Base-by-base conservation (phyloP, 1,284 basidiomycete genomes). In the Microbotryum saponariae region DNA sequence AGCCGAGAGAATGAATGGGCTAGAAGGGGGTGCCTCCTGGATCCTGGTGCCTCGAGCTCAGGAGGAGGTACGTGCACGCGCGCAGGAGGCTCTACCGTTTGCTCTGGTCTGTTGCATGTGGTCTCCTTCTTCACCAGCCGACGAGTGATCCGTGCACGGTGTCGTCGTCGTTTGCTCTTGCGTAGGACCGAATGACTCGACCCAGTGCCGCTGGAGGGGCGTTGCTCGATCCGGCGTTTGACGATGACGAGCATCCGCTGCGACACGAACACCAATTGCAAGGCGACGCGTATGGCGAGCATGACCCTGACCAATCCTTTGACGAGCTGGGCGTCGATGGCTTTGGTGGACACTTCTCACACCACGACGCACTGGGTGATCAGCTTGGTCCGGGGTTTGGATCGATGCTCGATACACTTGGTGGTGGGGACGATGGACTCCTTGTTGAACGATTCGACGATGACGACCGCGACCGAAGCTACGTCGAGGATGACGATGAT, bases 211-310 rank as follows among this genome's bases (percentile, higher is more conserved):
- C 37, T 42, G 37, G 9, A 42, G 37, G 37, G 37, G 37, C 37
- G 12, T 42, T 42, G 48, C 54, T 63, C 4, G 65, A 66, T 29
- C 65, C 65, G 2, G 65, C 65, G 6, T 66, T 66, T 45, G 29
- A 59, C 42, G 63, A 65, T 29, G 37, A 59, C 7, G 60, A 59
- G 51, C n/a, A 37, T 6, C 48, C 51, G 1, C 6, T 49, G 21
- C 48, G 44, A 25, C 33, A 56, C 44, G 14, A 49, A 31, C 46
- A 54, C 47, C 27, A 18, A 27, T 6, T 27, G 27, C 27, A 27
- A n/a, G 51, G 47, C 16, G 52, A 58, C 20, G 56, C 49, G 14
- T n/a, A 16, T 1, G 58, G 52, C 9, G 54, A 42, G 16, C 16
- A 21, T 21, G 46, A 46, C 51, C 23, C 25, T 8, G 14, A 50